Conservation (phyloP, 768 basidiomycete species). For the Mycena capillaripes region DNA sequence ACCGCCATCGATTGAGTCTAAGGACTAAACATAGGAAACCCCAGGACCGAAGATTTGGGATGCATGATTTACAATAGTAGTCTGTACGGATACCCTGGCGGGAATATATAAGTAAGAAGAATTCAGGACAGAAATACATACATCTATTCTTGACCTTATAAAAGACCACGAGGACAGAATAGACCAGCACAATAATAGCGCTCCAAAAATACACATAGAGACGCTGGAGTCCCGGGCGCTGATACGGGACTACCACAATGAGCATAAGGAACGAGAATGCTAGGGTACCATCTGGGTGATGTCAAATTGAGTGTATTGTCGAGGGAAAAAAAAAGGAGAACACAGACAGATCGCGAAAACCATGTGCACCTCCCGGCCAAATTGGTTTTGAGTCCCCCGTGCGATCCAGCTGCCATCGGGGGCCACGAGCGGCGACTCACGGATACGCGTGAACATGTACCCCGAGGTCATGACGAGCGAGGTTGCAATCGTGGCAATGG, state of each 20-base stretch:
- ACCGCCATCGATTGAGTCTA: no score
- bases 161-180: constrained; percentile 87
- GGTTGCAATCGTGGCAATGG: constrained; percentile 64
- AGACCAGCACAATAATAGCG: constrained; percentile 82
- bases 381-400: constrained; percentile 88
- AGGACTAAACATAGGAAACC: no score
- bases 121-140: no score
- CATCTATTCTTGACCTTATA: constrained; percentile 94
- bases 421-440: constrained; percentile 78
- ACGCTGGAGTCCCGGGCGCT: constrained; percentile 82
- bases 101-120: no score
- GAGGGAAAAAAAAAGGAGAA: constrained; percentile 47
- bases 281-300: constrained; percentile 76
- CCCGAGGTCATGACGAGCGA: constrained; percentile 92
- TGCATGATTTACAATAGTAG: no score
- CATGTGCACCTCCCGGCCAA: constrained; percentile 93
- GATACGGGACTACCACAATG: constrained; percentile 83
- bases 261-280: constrained; percentile 85
- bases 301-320: background rate
- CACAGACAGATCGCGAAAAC: constrained; percentile 84
- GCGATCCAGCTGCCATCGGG: constrained; percentile 85
- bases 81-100: no score
- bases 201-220: constrained; percentile 93
- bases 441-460: constrained; percentile 97
- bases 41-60: no score